Conservation (phyloP, 2,329 filamentous ascomycete genomes). For the Colletotrichum somersetense region DNA sequence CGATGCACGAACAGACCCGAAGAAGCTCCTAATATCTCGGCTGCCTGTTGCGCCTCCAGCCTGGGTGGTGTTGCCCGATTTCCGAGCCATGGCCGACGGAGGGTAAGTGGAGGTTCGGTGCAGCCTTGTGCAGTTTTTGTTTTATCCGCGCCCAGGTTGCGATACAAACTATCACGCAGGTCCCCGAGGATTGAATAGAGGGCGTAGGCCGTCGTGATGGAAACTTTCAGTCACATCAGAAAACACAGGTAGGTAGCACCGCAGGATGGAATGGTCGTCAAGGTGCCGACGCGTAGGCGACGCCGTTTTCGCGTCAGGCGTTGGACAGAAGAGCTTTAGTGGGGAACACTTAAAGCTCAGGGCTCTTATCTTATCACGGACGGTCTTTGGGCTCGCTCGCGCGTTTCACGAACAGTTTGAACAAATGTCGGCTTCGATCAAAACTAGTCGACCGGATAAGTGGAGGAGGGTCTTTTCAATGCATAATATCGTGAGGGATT, state of each 20-base stretch:
- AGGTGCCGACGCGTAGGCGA: constrained; percentile 34
- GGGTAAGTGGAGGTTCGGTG: background rate
- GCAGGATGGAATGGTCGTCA: constrained; percentile 23
- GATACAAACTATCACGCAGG: background rate
- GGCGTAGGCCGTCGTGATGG: background rate
- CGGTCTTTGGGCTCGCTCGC: background rate
- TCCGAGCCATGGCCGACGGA: constrained; percentile 30
- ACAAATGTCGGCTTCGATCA: background rate
- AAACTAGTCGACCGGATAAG: background rate
- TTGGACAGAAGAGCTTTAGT: constrained; percentile 22
- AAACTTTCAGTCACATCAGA: constrained; percentile 24
- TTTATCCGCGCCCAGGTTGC: no score
- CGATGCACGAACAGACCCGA: constrained; percentile 8
- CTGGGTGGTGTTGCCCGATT: constrained; percentile 21
- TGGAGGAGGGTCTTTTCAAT: background rate
- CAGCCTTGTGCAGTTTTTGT: background rate
- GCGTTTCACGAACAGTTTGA: background rate
- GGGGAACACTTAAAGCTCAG: constrained; percentile 30
- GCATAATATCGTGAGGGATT: no score
- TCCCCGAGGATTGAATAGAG: no score
- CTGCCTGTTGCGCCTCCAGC: constrained; percentile 24
- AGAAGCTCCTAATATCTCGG: constrained; percentile 37
- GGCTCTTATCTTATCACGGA: constrained; percentile 23
- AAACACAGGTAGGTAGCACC: background rate
- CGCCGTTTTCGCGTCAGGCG: constrained; percentile 33